Conservation (phyloP, 805 yeast species). For the Lipomyces mesembrius region DNA sequence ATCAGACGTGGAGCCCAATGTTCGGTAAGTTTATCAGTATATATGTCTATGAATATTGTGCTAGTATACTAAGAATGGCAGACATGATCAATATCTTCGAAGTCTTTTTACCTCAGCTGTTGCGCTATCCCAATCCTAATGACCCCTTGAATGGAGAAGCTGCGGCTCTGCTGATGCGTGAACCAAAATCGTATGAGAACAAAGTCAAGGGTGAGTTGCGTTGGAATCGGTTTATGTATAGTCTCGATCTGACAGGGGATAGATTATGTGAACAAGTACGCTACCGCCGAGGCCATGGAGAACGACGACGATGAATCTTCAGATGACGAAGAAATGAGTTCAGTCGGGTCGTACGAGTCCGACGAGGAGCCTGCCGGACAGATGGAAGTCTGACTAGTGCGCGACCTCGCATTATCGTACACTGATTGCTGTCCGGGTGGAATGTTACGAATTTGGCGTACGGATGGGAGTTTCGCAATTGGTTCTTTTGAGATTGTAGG, state of each 20-base stretch:
- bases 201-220: slow-evolving; percentile 55
- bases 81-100: slow-evolving; percentile 86
- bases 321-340: slow-evolving; percentile 49
- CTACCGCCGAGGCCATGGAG: slow-evolving; percentile 56
- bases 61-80: slow-evolving; percentile 8
- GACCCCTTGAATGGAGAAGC: slow-evolving; percentile 95
- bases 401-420: background rate
- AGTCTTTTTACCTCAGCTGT: slow-evolving; percentile 86
- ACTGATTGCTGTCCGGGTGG: background rate
- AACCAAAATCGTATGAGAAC: slow-evolving; percentile 65
- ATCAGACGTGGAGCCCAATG: slow-evolving; percentile 98
- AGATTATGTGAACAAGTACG: slow-evolving; percentile 73
- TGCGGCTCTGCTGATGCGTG: slow-evolving; percentile 72
- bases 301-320: slow-evolving; percentile 51
- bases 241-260: background rate
- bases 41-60: background rate
- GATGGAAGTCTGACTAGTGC: slow-evolving; percentile 44
- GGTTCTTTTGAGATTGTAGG: background rate
- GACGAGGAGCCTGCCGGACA: slow-evolving; percentile 50
- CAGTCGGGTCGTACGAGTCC: slow-evolving; percentile 48
- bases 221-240: background rate
- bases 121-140: slow-evolving; percentile 89
- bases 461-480: slow-evolving; percentile 4
- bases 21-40: slow-evolving; percentile 55
- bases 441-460: background rate